Base-by-base conservation (phyloP, 371 early-diverging fungal genomes). In the Basidiobolus meristosporus region DNA sequence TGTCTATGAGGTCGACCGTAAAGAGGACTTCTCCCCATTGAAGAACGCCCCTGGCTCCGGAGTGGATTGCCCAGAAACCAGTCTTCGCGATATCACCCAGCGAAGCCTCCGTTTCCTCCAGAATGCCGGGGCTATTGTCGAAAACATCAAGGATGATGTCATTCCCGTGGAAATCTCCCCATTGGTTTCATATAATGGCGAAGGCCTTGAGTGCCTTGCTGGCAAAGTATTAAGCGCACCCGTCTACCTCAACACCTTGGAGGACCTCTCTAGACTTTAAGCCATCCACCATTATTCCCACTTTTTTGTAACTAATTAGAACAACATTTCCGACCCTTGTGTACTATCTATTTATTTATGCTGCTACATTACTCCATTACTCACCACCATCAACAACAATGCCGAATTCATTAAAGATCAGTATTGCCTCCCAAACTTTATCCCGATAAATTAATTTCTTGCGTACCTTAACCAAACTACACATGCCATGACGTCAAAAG, bases 21-120 rank as follows among this genome's bases (percentile, higher is more conserved):
- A 69, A 33, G 91, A 95, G 30, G 92, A 96, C 56, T 96, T 96
- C 57, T 87, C 90, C 26, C 97, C 97, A n/a, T 62, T 95, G 16
- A 96, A 96, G 74, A 96, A 96, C 53, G 93, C 90, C 6, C 85
- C 92, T 17, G 93, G 93, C 15, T 41, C 77, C 28, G 81, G 74
- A 39, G 59, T 54, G 29, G 97, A 96, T 60, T 80, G 79, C 46
- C 95, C 95, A 21, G 93, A 91, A 60, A 93, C 95, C 7, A 80
- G 82, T 19, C 69, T 90, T 47, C 70, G 73, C 30, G 91, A 90
- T 51, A 78, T 92, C 39, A 60, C 88, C 45, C 62, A 67, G 40
- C 91, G 88, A 63, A 78, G 80, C 52, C 63, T 73, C 28, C 71
- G 89, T 31, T 96, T 84, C 51, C 68, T 82, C 38, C 66, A 74